A percentile compares a stretch with the other conserved stretches of the same genome.
Conservation (phyloP, 257 asterid species). For the Nicotiana undulata region DNA sequence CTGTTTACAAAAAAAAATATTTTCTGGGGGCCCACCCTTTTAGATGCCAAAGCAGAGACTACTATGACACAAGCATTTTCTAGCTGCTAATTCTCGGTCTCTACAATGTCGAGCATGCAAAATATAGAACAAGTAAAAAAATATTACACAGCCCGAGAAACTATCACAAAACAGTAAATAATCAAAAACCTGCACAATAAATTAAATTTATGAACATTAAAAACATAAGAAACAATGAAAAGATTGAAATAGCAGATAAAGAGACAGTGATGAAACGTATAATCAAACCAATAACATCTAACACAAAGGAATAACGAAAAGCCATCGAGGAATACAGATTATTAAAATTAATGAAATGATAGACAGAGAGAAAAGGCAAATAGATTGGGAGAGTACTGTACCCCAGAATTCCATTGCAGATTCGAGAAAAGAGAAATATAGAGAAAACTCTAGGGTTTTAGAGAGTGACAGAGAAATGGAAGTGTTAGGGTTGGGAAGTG, state of each 20-base stretch:
- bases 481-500: not conserved
- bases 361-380: not conserved
- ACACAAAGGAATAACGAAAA: not conserved
- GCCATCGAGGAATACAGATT: not conserved
- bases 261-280: not conserved
- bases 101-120: not conserved
- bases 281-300: not conserved
- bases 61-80: not conserved
- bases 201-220: not conserved
- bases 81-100: not conserved
- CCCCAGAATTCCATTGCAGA: conserved; percentile 1
- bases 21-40: not conserved
- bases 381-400: not conserved
- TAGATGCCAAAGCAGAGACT: not conserved
- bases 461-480: not conserved
- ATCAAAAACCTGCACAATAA: not conserved
- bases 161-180: not conserved
- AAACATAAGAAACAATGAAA: not conserved
- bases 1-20: no score
- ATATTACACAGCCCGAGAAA: not conserved
- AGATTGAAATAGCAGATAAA: not conserved
- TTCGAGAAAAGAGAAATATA: not conserved
- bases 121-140: not conserved
- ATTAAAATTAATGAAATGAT: not conserved
- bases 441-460: not conserved